These are phyloP conservation scores for Parsonsia alboflavescens DNA, from an alignment of 257 asterid genomes.

Conservation along the genomic window DNA sequence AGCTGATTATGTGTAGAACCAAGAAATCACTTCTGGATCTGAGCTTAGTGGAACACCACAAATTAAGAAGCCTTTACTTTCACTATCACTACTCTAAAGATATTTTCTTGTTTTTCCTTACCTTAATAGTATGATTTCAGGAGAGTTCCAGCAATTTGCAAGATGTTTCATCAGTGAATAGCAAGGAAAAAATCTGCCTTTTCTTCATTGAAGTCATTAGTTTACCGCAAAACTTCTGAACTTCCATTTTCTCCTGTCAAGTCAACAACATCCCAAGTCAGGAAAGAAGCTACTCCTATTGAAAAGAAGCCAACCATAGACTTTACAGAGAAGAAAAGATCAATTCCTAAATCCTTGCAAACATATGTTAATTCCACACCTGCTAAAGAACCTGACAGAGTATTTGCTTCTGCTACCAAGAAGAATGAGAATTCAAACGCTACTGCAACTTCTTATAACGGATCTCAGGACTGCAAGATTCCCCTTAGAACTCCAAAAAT, in stretches of 20 bases:
- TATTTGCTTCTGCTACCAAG: constrained; percentile 28
- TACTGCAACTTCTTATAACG: constrained; percentile 18
- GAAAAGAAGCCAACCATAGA: too few relatives aligned
- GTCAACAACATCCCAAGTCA: constrained; percentile 37
- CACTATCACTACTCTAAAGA: neutral
- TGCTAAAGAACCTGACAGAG: constrained; percentile 39
- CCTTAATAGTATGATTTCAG: neutral
- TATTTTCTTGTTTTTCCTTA: neutral
- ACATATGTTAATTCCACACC: constrained; percentile 42
- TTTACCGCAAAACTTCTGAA: constrained; percentile 37
- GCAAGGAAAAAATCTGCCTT: constrained; percentile 50
- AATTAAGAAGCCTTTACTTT: constrained; percentile 57
- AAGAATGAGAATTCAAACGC: constrained; percentile 28
- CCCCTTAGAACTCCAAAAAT: constrained; percentile 54
- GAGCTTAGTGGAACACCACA: constrained; percentile 53
- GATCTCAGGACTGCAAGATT: constrained; percentile 35
- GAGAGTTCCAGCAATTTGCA: constrained; percentile 35
- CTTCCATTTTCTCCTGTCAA: constrained; percentile 43
- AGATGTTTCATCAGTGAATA: constrained; percentile 41
- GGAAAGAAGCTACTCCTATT: constrained; percentile 41
- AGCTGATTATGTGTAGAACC: constrained; percentile 25
- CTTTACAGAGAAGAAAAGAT: too few relatives aligned
- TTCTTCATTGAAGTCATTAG: constrained; percentile 45
- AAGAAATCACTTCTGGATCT: constrained; percentile 39
- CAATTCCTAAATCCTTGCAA: too few relatives aligned